These are phyloP conservation scores for Serendipita indica DNA, from an alignment of 768 basidiomycete species.

Conservation along the genomic window DNA sequence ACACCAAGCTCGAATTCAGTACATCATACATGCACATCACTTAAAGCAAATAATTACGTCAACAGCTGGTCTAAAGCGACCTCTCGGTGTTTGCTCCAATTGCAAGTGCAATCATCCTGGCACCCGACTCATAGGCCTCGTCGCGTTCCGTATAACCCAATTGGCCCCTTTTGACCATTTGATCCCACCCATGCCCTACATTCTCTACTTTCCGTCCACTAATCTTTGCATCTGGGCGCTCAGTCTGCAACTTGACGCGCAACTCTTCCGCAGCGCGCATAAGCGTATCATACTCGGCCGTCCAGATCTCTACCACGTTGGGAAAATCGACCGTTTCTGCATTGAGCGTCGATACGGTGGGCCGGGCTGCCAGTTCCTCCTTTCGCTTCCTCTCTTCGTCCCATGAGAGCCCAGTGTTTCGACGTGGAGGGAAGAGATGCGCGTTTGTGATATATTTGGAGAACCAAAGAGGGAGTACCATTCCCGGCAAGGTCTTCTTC, in stretches of 20 bases:
- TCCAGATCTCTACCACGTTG: neutral
- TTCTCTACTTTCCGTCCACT: neutral
- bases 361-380: neutral
- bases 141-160: neutral
- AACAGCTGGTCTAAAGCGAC: no score
- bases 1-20: no score
- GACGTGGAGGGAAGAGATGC: neutral
- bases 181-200: slow-evolving; percentile 6
- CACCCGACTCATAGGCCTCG: neutral
- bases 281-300: neutral
- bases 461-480: slow-evolving; percentile 5
- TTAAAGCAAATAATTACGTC: no score
- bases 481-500: neutral
- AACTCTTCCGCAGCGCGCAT: neutral
- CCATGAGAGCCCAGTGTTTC: neutral
- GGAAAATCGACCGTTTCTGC: neutral
- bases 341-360: neutral
- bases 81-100: no score
- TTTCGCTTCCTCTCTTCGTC: neutral
- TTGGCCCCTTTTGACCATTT: neutral
- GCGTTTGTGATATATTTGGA: slow-evolving; percentile 3
- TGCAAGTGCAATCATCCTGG: neutral
- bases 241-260: neutral
- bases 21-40: no score
- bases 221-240: neutral